These are phyloP conservation scores for Parascedosporium putredinis DNA, from an alignment of 2,329 filamentous ascomycete genomes.

Conservation along the genomic window DNA sequence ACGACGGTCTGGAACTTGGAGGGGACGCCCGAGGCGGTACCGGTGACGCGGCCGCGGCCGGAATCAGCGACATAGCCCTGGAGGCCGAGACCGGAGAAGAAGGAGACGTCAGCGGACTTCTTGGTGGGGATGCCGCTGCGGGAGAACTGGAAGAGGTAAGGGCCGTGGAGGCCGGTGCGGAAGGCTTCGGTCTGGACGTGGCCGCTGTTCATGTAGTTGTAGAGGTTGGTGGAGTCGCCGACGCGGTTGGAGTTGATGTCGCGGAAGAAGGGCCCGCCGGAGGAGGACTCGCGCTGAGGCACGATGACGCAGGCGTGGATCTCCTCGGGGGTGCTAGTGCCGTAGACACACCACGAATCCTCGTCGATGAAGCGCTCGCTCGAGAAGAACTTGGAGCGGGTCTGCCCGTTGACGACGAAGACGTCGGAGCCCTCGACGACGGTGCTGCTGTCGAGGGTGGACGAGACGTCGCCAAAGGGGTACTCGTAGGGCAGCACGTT, in stretches of 20 bases:
- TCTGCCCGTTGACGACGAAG: slow-evolving; percentile 50
- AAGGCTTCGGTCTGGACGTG: slow-evolving; percentile 53
- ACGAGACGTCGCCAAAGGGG: slow-evolving; percentile 44
- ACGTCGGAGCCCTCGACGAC: slow-evolving; percentile 49
- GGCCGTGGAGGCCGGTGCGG: slow-evolving; percentile 54
- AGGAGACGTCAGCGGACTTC: slow-evolving; percentile 40
- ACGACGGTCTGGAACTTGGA: slow-evolving; percentile 45
- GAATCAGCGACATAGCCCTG: slow-evolving; percentile 46
- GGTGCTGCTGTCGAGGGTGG: slow-evolving; percentile 38
- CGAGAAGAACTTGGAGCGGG: slow-evolving; percentile 60
- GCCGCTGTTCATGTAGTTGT: slow-evolving; percentile 60
- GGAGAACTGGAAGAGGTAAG: slow-evolving; percentile 52
- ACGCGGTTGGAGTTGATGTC: slow-evolving; percentile 58
- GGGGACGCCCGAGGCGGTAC: slow-evolving; percentile 47
- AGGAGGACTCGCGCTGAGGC: slow-evolving; percentile 46
- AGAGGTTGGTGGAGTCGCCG: slow-evolving; percentile 45
- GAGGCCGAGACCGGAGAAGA: slow-evolving; percentile 48
- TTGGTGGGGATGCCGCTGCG: slow-evolving; percentile 42
- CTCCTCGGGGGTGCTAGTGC: slow-evolving; percentile 24
- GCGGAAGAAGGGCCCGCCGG: slow-evolving; percentile 56
- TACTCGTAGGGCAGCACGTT: slow-evolving; percentile 39
- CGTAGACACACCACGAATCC: slow-evolving; percentile 50
- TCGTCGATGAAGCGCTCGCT: slow-evolving; percentile 62
- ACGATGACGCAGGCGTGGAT: slow-evolving; percentile 53
- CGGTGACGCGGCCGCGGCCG: slow-evolving; percentile 47